Base-by-base conservation (phyloP, 2,329 filamentous ascomycete genomes). In the Curvularia sp. region DNA sequence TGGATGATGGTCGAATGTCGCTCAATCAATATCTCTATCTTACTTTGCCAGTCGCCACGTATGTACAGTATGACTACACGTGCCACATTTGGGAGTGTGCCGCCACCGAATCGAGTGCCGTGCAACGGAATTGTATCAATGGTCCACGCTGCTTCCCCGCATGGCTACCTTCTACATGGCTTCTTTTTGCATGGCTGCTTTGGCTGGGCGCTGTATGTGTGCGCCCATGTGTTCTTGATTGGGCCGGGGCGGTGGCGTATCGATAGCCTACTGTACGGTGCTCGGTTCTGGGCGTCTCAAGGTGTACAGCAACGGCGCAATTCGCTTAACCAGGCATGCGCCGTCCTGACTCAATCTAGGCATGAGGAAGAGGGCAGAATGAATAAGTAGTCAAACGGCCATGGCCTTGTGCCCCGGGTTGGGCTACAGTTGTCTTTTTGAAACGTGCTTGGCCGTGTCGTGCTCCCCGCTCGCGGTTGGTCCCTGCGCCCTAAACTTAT, bases 1-100 rank as follows among this genome's bases (percentile, higher is more conserved):
- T 72, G 64, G 61, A 70, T 65, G 55, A 66, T 62, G 61, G 60
- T 55, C 46, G 58, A 50, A 61, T 54, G 53, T 41, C 33, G 41
- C 39, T 57, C 48, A 41, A 55, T 55, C 44, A 42, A 33, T 63
- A 59, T 63, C 56, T 49, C 48, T 57, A 35, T 20, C 35, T 26
- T 54, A 20, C 26, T 44, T 22, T 31, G 26, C n/a, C 47, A 46
- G 55, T 48, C 47, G 43, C 53, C 55, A 55, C 35, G 41, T 54
- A 24, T 33, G 30, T 31, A 18, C 18, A 28, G 50, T 43, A 24
- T 38, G 49, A 47, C 49, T 49, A 24, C 18, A 50, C 41, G 24
- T 44, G 48, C 30, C 39, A 41, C 38, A 50, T 18, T 48, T 49
- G 51, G 46, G 20, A 31, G n/a, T 18, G 28, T 38, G 30, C 41